Conservation (phyloP, 2,329 filamentous ascomycete species). For the Ophiostoma quercus region DNA sequence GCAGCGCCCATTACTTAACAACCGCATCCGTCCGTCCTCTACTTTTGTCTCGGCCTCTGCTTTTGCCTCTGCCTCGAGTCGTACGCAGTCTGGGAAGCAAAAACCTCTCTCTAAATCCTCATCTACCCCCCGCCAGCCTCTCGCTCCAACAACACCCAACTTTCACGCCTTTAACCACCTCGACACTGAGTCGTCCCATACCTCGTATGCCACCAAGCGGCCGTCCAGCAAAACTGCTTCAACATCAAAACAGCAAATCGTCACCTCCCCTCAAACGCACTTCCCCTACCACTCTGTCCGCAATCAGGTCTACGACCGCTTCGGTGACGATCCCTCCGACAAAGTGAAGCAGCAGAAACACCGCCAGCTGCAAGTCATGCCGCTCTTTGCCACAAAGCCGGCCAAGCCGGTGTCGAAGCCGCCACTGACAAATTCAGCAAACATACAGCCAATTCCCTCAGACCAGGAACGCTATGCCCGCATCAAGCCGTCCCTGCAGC, state of each 20-base stretch:
- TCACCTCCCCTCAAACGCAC: not conserved
- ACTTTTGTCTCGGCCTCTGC: too few species aligned
- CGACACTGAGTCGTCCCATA: not conserved
- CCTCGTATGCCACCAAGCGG: not conserved
- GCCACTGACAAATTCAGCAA: too few species aligned
- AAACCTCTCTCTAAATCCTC: not conserved
- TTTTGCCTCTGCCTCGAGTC: not conserved
- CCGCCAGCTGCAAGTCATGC: not conserved
- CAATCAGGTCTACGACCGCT: not conserved
- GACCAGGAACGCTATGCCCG: not conserved
- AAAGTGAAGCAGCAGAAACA: not conserved
- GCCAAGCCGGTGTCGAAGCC: too few species aligned
- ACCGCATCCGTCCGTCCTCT: not conserved
- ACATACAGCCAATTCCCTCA: not conserved
- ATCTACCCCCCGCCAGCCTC: not conserved
- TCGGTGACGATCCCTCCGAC: not conserved
- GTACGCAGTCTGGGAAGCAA: not conserved
- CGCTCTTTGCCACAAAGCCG: not conserved
- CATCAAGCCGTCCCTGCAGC: not conserved
- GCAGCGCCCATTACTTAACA: conserved; percentile 5
- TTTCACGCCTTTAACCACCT: not conserved
- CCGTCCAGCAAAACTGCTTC: not conserved
- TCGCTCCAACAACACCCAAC: not conserved
- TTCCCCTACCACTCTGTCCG: not conserved
- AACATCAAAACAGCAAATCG: too few species aligned